Evolutionary conservation across 164 flowering plant genomes (phyloP), one percentile per base, ranked within the genome.

Genomic region (Protea cynaroides): DNA sequence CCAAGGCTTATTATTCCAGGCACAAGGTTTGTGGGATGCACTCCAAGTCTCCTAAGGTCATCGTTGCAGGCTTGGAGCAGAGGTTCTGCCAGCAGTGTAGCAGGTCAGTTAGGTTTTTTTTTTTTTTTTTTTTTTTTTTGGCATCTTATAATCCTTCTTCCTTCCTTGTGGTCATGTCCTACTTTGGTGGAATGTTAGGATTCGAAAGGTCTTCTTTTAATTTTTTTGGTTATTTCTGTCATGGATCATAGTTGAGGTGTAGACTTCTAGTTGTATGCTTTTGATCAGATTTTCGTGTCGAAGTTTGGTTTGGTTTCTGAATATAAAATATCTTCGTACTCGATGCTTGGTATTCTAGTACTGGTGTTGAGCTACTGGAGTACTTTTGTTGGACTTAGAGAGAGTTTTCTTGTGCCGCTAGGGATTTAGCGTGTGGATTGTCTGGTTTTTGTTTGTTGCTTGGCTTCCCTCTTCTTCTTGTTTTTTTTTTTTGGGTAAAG

Each of bases 1-100:
- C 83, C 8, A 88, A 88, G 65, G 75, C 90, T 70, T 88, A 88
- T 74, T 86, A 88, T 73, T 82, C 90, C 4, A 84, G 90, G 83
- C 96, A 88, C 64, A 88, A 82, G 70, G 96, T 88, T 8, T 88
- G 96, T 72, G 75, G 75, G 13, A 67, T 74, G 74, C 96, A 88
- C 65, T 88, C 96, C 13, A 88, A 86, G 73, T 74, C 87, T 17
- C 72, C 87, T 10, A 71, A 61, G 56, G 96, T 88, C 37, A 70
- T 71, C 73, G 96, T 84, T 58, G 75, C 71, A 22, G 88, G 91
- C 4, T 18, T 82, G 52, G 79, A 86, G 67, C 88, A 83, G 71
- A 76, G 90, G 70, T 83, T 83, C 67, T 83, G 87, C 67, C 87
- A 83, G 66, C 87, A 83, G 77, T 84, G 88, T 66, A 84, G 88